Evolutionary conservation across 306 rosid genomes (phyloP), one percentile per base, ranked within the genome.

Genomic region (Mimosa pudica): DNA sequence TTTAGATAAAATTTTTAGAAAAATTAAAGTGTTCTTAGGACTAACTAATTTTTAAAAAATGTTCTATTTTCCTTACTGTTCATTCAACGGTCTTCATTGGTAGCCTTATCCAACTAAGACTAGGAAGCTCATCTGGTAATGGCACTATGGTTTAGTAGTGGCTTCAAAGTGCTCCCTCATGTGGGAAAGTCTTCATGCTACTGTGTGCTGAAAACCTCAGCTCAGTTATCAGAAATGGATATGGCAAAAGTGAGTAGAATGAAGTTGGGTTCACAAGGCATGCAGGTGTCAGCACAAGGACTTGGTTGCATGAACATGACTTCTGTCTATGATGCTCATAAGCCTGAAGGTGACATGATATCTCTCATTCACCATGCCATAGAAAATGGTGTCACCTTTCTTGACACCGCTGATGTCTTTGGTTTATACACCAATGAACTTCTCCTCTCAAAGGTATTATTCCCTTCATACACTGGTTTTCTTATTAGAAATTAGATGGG

Each of bases 221-320:
- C 36, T 60, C 65, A 24, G 6, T 60, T 60, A 13, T 20, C 42
- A 33, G 44, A 63, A 32, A 63, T 32, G 42, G 67, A 32, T 9
- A 62, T 63, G 44, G 45, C 69, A 4, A 63, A 11, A 11, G 69
- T 63, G 44, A n/a, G 69, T 5, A 63, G 69, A 42, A 63, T 63
- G n/a, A 63, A 63, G 42, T 11, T 61, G 16, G 69, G 69, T 12
- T 63, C 69, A 63, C 69, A 33, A 63, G 69, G 69, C 41, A 5
- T 32, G 69, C 38, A 84, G 79, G 90, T 87, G 0, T 87, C 93
- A 1, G 86, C 78, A 1, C 91, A 89, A 33, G 93, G 93, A 47
- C 87, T 87, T 4, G 91, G 93, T 0, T 89, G 97, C 75, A 84
- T 89, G 96, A 83, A 90, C 2, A 92, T 94, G 98, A 86, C 97